Evolutionary conservation across 176 grass and related monocot species (phyloP), one percentile per base, ranked within the genome.

Genomic region (Oryza glumipatula): DNA sequence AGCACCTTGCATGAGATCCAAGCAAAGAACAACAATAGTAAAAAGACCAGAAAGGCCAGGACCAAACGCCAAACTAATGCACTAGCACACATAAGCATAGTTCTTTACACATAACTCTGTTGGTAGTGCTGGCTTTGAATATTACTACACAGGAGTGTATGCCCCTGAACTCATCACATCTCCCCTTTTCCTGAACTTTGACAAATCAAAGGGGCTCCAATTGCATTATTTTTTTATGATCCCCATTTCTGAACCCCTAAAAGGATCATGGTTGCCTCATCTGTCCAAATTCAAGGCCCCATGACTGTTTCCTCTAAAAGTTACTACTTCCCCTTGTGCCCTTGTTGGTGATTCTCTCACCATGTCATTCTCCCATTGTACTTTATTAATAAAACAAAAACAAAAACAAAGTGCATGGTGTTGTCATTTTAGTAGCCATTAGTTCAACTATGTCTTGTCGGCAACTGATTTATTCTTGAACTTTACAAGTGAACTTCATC

Each of bases 261-360:
- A 87, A 69, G 72, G 78, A 22, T 32, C 45, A 68, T 87, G 78
- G 46, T 81, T 81, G 47, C 72, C 79, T 81, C 64, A 70, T 87
- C 72, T 48, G 65, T 76, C 71, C 78, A 33, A 76, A 82, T 75
- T 68, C 63, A 63, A 23, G 69, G 66, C 65, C 44, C 71, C 63
- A 67, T 87, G 85, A 69, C 61, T 68, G 45, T n/a, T 47, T 44
- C 35, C 64, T 67, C 35, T 4, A 82, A 87, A 76, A 61, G 36
- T 48, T 68, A 8, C 12, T 68, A 11, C 12, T 30, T 17, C 21
- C 11, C 11, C 23, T 35, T 63, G 3, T 73, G 8, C n/a, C 2
- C 58, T 63, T 36, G 21, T 39, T 38, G 2, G 2, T 14, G 6
- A 28, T 65, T 63, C 56, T 72, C 30, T 73, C 68, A 28, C 47